phyloP scores from a whole-genome alignment of 768 basidiomycete species.

The Dioszegia crocea region DNA sequence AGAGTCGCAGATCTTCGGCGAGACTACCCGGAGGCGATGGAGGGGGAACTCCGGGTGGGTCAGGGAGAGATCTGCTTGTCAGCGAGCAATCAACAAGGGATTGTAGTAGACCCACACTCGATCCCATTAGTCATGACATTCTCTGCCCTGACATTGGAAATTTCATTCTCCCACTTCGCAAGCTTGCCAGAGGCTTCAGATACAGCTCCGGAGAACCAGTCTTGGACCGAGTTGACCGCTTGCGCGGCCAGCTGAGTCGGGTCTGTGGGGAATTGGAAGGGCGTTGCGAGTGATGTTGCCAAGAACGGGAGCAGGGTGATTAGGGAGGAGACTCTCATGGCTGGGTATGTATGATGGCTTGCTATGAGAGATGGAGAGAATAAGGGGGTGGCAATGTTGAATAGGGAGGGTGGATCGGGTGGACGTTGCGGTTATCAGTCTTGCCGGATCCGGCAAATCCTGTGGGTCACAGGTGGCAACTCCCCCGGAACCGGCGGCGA shows the following conservation, averaged over 20 bases:
- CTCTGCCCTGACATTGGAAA: conserved; percentile 19
- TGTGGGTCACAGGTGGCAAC: not conserved
- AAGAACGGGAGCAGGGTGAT: conserved; percentile 2
- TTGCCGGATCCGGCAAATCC: not conserved
- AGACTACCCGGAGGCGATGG: conserved; percentile 44
- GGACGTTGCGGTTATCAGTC: no score
- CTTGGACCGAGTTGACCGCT: conserved; percentile 30
- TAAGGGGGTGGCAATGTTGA: not conserved
- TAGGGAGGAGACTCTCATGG: conserved; percentile 8
- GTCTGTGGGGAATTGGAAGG: conserved; percentile 15
- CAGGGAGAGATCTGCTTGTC: conserved; percentile 35
- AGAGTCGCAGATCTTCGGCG: conserved; percentile 70
- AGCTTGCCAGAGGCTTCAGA: conserved; percentile 16
- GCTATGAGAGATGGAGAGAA: not conserved
- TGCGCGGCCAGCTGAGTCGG: conserved; percentile 36
- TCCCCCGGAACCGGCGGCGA: not conserved
- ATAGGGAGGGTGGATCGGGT: not conserved
- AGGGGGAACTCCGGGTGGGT: conserved; percentile 47
- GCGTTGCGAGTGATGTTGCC: conserved; percentile 19
- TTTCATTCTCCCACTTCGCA: conserved; percentile 22
- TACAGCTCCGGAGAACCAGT: conserved; percentile 28
- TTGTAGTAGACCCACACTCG: conserved; percentile 30
- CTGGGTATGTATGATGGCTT: not conserved
- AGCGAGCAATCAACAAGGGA: not conserved
- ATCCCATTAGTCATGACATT: conserved; percentile 28